phyloP scores from a whole-genome alignment of 495 filamentous ascomycete genomes.

The Annulohypoxylon moriforme region DNA sequence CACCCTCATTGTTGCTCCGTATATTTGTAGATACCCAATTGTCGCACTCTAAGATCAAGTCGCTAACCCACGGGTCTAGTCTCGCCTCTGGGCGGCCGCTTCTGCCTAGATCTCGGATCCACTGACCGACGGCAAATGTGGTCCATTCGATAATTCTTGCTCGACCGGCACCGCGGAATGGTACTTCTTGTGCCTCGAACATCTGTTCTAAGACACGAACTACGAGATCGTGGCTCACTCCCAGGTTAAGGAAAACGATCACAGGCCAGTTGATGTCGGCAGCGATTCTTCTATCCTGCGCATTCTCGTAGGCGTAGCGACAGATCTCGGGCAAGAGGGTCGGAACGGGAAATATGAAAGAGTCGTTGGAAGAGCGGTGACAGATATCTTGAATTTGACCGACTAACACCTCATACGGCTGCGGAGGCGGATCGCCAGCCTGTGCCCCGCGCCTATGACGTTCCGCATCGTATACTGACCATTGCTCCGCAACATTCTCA shows the following conservation, averaged over 20 bases:
- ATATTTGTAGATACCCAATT: constrained; percentile 45
- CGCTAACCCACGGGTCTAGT: constrained; percentile 56
- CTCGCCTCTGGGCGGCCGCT: constrained; percentile 50
- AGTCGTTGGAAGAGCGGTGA: constrained; percentile 75
- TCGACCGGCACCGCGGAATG: constrained; percentile 73
- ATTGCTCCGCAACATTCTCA: constrained; percentile 66
- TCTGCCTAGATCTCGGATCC: constrained; percentile 56
- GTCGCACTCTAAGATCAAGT: constrained; percentile 56
- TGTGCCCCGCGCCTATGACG: constrained; percentile 51
- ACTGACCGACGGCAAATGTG: constrained; percentile 50
- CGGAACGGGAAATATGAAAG: constrained; percentile 77
- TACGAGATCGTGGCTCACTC: constrained; percentile 78
- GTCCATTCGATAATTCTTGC: constrained; percentile 59
- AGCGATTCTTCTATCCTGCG: constrained; percentile 70
- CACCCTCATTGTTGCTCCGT: constrained; percentile 37
- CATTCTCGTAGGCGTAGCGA: constrained; percentile 77
- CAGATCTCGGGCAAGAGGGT: constrained; percentile 76
- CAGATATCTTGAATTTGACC: constrained; percentile 80
- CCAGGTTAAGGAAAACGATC: constrained; percentile 80
- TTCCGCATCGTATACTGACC: constrained; percentile 52
- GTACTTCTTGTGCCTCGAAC: constrained; percentile 84
- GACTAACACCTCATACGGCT: constrained; percentile 83
- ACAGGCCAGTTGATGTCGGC: constrained; percentile 79
- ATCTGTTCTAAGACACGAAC: constrained; percentile 82
- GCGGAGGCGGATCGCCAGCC: constrained; percentile 49